A percentile compares a stretch with the other conserved stretches of the same genome.
Conservation (phyloP, 2,329 filamentous ascomycete species). For the Hirsutella thompsonii region DNA sequence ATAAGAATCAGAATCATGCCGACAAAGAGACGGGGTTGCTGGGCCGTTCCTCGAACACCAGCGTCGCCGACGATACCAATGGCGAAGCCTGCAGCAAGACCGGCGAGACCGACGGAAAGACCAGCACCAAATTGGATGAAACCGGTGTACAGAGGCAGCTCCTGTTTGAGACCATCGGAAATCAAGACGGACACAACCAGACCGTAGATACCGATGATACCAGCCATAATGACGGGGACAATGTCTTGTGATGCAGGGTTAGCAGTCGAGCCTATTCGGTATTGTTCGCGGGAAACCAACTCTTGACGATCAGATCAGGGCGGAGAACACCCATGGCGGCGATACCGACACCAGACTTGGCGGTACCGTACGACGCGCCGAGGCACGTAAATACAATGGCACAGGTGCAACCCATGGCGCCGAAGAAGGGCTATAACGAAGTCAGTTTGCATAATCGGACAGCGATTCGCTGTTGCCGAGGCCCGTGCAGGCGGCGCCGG, state of each 20-base stretch:
- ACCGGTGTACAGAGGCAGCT: conserved; percentile 63
- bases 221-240: conserved; percentile 99
- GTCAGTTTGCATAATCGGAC: conserved; percentile 18
- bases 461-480: conserved; percentile 8
- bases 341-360: conserved; percentile 98
- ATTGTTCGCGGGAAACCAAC: conserved; percentile 39
- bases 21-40: conserved; percentile 79
- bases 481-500: conserved; percentile 9
- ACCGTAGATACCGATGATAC: conserved; percentile 99
- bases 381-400: conserved; percentile 96
- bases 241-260: conserved; percentile 56
- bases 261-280: conserved; percentile 5
- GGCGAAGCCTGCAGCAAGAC: conserved; percentile 74
- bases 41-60: conserved; percentile 75
- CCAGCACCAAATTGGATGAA: conserved; percentile 81
- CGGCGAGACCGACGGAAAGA: conserved; percentile 68
- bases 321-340: conserved; percentile 95
- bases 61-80: conserved; percentile 83
- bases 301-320: conserved; percentile 98
- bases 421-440: conserved; percentile 65
- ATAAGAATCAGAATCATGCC: conserved; percentile 99
- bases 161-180: conserved; percentile 64
- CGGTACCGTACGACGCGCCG: conserved; percentile 94
- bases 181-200: conserved; percentile 81
- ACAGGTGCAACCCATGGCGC: conserved; percentile 94